These are phyloP conservation scores for Epichloe sibirici DNA, from an alignment of 2,329 filamentous ascomycete species.

Conservation along the genomic window DNA sequence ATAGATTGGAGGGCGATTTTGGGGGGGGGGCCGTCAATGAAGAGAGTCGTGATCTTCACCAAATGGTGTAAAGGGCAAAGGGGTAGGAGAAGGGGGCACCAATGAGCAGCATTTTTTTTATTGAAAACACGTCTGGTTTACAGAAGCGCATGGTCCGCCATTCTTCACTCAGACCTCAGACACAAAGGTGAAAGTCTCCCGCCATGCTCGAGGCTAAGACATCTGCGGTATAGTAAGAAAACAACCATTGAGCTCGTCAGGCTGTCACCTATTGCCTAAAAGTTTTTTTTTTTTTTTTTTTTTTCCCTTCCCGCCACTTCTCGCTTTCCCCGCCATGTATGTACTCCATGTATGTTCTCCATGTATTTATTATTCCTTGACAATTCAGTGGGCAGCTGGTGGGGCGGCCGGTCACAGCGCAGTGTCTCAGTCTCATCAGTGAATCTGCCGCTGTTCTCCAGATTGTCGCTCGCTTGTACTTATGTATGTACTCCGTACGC, in stretches of 20 bases:
- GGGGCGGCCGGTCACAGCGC: too few species aligned
- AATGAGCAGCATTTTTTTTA: not conserved
- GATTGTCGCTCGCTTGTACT: too few species aligned
- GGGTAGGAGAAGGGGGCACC: not conserved
- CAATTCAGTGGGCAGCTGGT: too few species aligned
- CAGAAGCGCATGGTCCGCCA: not conserved
- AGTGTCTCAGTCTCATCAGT: too few species aligned
- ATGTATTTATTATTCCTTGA: too few species aligned
- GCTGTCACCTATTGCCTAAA: not conserved
- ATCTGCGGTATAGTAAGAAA: too few species aligned
- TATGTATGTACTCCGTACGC: too few species aligned
- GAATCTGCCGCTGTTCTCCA: too few species aligned
- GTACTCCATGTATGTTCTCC: too few species aligned
- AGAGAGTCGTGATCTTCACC: conserved; percentile 6
- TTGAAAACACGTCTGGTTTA: not conserved
- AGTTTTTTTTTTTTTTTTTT: not conserved
- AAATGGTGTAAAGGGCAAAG: conserved; percentile 7
- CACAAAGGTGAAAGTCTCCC: not conserved
- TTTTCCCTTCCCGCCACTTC: not conserved
- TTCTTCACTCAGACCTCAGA: too few species aligned
- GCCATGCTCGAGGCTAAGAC: not conserved
- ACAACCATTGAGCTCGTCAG: not conserved
- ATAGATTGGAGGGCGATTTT: conserved; percentile 7
- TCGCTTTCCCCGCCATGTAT: too few species aligned
- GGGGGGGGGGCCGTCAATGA: not conserved